phyloP scores from a whole-genome alignment of 78 protist species.

The Dictyostelium capitatum region DNA sequence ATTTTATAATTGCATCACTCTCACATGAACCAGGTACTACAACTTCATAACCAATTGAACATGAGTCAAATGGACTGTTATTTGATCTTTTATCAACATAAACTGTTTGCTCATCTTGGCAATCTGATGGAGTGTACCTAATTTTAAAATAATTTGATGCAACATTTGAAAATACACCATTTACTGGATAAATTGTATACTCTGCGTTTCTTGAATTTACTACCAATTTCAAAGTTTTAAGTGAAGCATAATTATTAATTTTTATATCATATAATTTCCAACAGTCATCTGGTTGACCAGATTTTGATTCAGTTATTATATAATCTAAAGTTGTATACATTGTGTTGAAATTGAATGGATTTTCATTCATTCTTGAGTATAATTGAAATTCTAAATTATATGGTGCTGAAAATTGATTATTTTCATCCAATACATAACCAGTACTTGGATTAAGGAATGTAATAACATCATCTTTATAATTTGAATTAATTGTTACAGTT shows the following conservation, averaged over 20 bases:
- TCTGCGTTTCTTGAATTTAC: background rate
- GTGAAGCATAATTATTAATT: background rate
- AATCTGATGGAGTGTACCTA: background rate
- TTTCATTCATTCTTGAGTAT: background rate
- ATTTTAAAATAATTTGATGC: background rate
- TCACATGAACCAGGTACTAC: background rate
- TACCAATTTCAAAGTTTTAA: background rate
- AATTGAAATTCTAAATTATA: background rate
- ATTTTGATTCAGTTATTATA: background rate
- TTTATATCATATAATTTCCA: background rate
- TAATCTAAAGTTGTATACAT: background rate
- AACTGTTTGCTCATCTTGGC: background rate
- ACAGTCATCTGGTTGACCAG: background rate
- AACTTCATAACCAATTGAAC: background rate
- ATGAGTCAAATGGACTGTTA: background rate
- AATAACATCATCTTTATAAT: background rate
- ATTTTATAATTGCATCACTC: background rate
- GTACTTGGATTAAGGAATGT: background rate
- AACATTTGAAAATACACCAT: background rate
- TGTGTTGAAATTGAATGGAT: no score
- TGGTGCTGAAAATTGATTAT: background rate
- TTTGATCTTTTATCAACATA: background rate
- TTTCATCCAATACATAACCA: background rate
- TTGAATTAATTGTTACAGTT: background rate
- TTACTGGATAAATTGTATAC: background rate